Evolutionary conservation across 805 yeast genomes (phyloP).

Genomic region (Saccharomycopsis selenospora): DNA sequence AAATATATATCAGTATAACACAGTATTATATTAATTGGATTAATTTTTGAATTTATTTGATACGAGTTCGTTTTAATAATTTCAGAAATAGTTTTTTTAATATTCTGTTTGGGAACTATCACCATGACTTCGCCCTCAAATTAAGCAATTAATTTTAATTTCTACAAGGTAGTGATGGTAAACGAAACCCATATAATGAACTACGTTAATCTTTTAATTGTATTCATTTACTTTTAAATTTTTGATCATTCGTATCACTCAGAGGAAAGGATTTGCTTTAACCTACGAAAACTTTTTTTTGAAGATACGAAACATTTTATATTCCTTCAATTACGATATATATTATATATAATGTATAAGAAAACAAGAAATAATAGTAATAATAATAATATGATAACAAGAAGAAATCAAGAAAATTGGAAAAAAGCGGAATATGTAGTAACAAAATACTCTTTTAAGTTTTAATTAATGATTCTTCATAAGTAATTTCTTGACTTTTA

Average conservation of each 20-base stretch:
- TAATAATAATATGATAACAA: no score
- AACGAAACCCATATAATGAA: slow-evolving; percentile 47
- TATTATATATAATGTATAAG: no score
- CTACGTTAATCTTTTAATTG: no score
- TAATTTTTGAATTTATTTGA: not conserved
- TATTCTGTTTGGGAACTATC: slow-evolving; percentile 35
- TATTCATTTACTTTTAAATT: no score
- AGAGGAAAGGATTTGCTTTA: slow-evolving; percentile 3
- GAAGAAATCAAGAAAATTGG: no score
- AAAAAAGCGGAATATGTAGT: no score
- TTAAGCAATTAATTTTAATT: not conserved
- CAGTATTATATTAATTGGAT: no score
- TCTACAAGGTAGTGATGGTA: slow-evolving; percentile 39
- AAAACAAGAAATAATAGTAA: no score
- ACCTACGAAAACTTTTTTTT: slow-evolving; percentile 10
- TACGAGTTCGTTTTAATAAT: not conserved
- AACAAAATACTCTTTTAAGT: not conserved
- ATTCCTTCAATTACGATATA: no score
- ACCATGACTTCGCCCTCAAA: slow-evolving; percentile 35
- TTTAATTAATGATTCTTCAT: slow-evolving; percentile 10
- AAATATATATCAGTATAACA: no score
- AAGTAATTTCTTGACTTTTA: slow-evolving; percentile 12
- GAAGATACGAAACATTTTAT: slow-evolving; percentile 13
- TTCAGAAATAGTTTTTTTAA: not conserved
- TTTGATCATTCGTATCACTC: slow-evolving; percentile 13